phyloP scores from a whole-genome alignment of 176 grass and related monocot species.

The Alopecurus myosuroides region DNA sequence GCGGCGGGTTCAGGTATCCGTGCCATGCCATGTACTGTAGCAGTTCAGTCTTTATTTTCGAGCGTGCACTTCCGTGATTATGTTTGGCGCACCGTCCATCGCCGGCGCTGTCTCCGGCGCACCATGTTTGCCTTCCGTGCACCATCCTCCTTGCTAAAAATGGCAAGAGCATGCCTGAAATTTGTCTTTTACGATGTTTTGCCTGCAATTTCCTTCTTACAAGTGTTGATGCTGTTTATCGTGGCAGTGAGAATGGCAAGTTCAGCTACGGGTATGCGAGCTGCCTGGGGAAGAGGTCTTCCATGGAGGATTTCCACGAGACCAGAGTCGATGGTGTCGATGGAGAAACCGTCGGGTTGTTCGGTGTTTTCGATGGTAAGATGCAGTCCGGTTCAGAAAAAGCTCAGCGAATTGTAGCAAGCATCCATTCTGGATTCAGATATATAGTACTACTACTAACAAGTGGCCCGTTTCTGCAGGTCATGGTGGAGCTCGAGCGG shows the following conservation, averaged over 20 bases:
- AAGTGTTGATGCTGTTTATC: not conserved
- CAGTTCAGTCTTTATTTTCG: not conserved
- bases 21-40: not conserved
- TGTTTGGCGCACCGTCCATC: not conserved
- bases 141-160: too few relatives aligned
- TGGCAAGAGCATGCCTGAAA: too few relatives aligned
- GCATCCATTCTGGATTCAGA: not conserved
- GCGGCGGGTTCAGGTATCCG: constrained; percentile 71
- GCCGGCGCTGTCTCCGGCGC: too few relatives aligned
- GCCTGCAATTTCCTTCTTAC: not conserved
- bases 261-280: constrained; percentile 84
- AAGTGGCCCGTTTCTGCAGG: constrained; percentile 24
- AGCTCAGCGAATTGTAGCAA: not conserved
- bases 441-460: too few relatives aligned
- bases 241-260: constrained; percentile 68
- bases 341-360: constrained; percentile 72
- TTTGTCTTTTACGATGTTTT: too few relatives aligned
- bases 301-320: constrained; percentile 89
- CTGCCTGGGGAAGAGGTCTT: constrained; percentile 71
- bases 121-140: too few relatives aligned
- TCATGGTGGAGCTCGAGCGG: constrained; percentile 80
- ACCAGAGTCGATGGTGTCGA: constrained; percentile 73
- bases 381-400: not conserved
- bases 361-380: constrained; percentile 87
- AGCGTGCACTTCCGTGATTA: not conserved